Evolutionary conservation across 805 yeast species (phyloP), one percentile per base, ranked within the genome.

Genomic region (Kazachstania viticola): DNA sequence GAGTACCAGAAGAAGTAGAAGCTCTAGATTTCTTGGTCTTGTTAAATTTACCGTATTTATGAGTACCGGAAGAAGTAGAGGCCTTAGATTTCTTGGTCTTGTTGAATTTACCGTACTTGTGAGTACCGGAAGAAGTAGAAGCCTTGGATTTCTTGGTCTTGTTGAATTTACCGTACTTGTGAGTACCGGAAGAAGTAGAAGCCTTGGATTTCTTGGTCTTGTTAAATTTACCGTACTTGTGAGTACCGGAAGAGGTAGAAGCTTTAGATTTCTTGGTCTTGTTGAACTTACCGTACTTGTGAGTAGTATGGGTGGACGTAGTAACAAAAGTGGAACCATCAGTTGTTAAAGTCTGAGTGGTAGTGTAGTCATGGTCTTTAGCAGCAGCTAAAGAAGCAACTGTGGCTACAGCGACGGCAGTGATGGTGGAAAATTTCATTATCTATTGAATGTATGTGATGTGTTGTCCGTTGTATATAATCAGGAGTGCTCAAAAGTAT

Each of bases 201-300:
- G 56, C 37, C 11, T 45, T 39, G 12, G 58, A 44, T 28, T 57
- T 45, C 15, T 42, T 40, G 28, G 56, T 53, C 48, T 65, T 61
- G 54, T 64, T 63, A 62, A 71, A 65, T 48, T 64, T 64, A 42
- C 81, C 81, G 42, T 61, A 62, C 39, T 55, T 65, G 61, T 73
- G 79, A 34, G 80, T 73, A 41, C 71, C 71, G 37, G 71, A 56
- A 12, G 57, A 22, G 39, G 48, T 42, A 5, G 67, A 40, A 13
- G 56, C 37, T 6, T 48, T 33, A 11, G 59, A 45, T 28, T 58
- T 45, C 16, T 41, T 39, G 23, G 51, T 48, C 45, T 64, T 60
- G 52, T 62, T 64, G 61, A 69, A 63, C 48, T 64, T 62, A 40
- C 79, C 79, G 40, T 60, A 60, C 39, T 56, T 65, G 58, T 72